Evolutionary conservation across 2,329 filamentous ascomycete species (phyloP).

Genomic region (Penicillium janthinellum): DNA sequence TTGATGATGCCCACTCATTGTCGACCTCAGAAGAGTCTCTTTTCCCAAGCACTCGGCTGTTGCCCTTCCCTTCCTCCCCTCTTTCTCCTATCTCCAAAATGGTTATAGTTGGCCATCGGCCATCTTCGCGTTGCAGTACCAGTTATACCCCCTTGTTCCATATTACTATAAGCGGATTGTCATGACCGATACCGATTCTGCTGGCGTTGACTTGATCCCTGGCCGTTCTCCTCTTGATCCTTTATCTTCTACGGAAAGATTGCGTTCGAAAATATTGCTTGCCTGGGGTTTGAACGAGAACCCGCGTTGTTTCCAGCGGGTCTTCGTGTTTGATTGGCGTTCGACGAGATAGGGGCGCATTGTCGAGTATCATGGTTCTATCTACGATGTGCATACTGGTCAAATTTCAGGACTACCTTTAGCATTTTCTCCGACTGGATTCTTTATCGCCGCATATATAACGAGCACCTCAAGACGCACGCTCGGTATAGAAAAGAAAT

Average conservation of each 20-base stretch:
- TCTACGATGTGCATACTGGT: too few relatives aligned
- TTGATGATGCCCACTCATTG: constrained; percentile 6
- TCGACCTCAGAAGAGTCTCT: background rate
- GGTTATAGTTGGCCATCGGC: background rate
- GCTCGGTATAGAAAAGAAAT: background rate
- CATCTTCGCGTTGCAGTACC: constrained; percentile 6
- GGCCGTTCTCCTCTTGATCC: background rate
- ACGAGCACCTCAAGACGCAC: background rate
- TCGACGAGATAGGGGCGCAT: background rate
- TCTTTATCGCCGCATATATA: too few relatives aligned
- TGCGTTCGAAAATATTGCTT: background rate
- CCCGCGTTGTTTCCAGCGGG: background rate
- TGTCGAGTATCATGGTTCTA: too few relatives aligned
- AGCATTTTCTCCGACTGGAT: too few relatives aligned
- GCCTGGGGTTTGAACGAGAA: background rate
- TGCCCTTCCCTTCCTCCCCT: background rate
- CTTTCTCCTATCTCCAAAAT: background rate
- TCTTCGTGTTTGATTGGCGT: background rate
- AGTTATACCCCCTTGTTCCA: constrained; percentile 14
- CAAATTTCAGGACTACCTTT: too few relatives aligned
- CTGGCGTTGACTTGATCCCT: background rate
- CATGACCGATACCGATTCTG: background rate
- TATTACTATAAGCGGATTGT: background rate
- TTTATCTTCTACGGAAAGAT: background rate
- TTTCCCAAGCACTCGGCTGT: background rate